Evolutionary conservation across 192 early-diverging fungal genomes (phyloP), one percentile per base, ranked within the genome.

Genomic region (Coemansia sp.): DNA sequence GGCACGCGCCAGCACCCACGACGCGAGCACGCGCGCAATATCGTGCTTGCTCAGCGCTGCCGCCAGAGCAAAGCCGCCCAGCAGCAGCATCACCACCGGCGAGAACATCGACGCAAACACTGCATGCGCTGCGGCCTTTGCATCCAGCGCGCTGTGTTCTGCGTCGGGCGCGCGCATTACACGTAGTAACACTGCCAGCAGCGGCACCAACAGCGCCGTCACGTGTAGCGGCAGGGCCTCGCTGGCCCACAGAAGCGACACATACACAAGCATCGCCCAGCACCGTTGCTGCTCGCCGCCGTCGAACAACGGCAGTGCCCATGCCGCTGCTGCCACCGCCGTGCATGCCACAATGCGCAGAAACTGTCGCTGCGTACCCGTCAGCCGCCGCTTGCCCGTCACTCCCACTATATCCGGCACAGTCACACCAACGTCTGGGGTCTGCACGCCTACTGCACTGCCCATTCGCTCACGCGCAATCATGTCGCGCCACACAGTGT

Each of bases 401-500:
- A 86, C 65, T 0, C 62, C 31, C 9, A 65, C 74, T 3, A 74
- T 61, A 6, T 57, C 75, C 20, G 33, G 53, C 7, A 57, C 20
- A 0, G 31, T 55, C 1, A 68, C 68, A 50, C 75, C 80, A 8
- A 83, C 72, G 54, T 83, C 76, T 33, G 60, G 84, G 59, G 74
- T 67, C 66, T 82, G 79, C 46, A 92, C 84, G n/a, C 85, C 88
- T 7, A 91, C 88, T 5, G 88, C 89, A 23, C 87, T 83, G n/a
- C 85, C 84, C 84, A 85, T 90, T 20, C 94, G 85, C 74, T 94
- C 93, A 67, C 88, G 87, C 33, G 90, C 90, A 71, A 98, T 91
- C 93, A 98, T 94, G 72, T 98, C 96, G 64, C 93, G 85, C 96
- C 96, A 98, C 23, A 98, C 88, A 0, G 96, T 98, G 79, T 96